These are phyloP conservation scores for Endothia cerciana DNA, from an alignment of 2,329 filamentous ascomycete species.

Conservation along the genomic window DNA sequence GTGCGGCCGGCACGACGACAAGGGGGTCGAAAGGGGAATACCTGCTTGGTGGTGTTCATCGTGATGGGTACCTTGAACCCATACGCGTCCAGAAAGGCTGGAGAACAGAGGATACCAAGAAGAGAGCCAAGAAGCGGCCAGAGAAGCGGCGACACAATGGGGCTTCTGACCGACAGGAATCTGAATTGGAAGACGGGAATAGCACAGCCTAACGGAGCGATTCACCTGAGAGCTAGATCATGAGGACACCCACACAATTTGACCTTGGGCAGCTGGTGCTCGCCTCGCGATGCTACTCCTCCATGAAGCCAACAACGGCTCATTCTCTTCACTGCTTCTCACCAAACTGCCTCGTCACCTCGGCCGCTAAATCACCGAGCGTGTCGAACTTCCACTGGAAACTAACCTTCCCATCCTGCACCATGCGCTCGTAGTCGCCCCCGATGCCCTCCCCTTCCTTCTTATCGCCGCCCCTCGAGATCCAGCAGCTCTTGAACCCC, in stretches of 20 bases:
- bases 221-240: neutral
- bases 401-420: constrained; percentile 36
- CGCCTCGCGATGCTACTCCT: neutral
- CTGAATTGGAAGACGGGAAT: neutral
- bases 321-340: constrained; percentile 6
- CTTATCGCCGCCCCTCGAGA: constrained; percentile 55
- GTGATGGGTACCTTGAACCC: constrained; percentile 67
- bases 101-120: constrained; percentile 44
- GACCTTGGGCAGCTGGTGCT: neutral
- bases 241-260: neutral
- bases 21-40: constrained; percentile 51
- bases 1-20: constrained; percentile 27
- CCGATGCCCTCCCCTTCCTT: constrained; percentile 32
- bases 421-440: constrained; percentile 40
- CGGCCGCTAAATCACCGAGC: constrained; percentile 44
- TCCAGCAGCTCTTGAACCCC: constrained; percentile 67
- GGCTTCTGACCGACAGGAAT: constrained; percentile 11
- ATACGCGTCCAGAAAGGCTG: constrained; percentile 55
- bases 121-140: constrained; percentile 22
- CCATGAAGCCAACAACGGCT: neutral
- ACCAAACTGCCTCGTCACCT: constrained; percentile 45
- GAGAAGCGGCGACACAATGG: neutral
- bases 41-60: constrained; percentile 65
- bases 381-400: constrained; percentile 45
- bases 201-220: neutral